These are phyloP conservation scores for Sonneratia alba DNA, from an alignment of 345 rosid species.

Conservation along the genomic window DNA sequence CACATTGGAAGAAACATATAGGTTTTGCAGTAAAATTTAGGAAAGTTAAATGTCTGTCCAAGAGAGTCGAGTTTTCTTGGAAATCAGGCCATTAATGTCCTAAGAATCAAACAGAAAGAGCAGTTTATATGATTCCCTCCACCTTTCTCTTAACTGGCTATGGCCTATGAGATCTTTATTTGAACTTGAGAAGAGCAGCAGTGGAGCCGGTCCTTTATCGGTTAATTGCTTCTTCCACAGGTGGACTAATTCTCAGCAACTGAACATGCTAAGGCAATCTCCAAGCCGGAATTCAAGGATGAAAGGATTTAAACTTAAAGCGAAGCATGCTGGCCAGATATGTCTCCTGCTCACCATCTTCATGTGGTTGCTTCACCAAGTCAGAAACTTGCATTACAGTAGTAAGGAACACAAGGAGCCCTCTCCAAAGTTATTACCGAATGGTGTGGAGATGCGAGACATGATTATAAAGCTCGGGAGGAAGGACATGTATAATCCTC, in stretches of 20 bases:
- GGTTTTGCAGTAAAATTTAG: neutral
- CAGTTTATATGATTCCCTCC: neutral
- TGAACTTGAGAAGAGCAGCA: too few species aligned
- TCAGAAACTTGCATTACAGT: constrained; percentile 24
- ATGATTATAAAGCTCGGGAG: constrained; percentile 39
- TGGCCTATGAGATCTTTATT: neutral
- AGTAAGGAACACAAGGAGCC: constrained; percentile 11
- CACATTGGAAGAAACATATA: neutral
- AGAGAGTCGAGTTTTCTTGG: neutral
- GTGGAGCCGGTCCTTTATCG: too few species aligned
- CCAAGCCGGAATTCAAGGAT: constrained; percentile 37
- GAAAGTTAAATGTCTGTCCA: neutral
- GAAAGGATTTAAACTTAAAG: constrained; percentile 49
- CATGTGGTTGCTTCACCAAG: constrained; percentile 52
- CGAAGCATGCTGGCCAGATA: constrained; percentile 46
- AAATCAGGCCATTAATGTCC: neutral
- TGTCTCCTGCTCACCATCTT: constrained; percentile 35
- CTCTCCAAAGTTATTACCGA: constrained; percentile 6
- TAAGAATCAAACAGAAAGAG: neutral
- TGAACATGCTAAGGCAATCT: constrained; percentile 30
- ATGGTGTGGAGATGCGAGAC: constrained; percentile 3
- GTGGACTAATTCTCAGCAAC: neutral
- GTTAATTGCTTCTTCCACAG: neutral
- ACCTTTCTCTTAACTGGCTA: neutral
- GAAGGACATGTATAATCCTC: constrained; percentile 28